These are phyloP conservation scores for Podaxis sp. DNA, from an alignment of 768 basidiomycete genomes.

Conservation along the genomic window DNA sequence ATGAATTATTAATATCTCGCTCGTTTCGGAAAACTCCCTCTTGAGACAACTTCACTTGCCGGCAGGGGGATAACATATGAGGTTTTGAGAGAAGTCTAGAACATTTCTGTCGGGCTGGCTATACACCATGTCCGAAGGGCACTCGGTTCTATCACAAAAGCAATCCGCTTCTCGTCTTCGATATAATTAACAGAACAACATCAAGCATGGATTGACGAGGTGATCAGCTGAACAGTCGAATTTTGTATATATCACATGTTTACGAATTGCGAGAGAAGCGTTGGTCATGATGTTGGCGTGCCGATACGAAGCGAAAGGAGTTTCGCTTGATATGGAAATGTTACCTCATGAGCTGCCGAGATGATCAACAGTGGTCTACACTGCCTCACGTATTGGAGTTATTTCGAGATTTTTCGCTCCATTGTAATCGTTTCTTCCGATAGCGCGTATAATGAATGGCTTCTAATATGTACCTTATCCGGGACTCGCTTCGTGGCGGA, in stretches of 20 bases:
- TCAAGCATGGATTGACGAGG: constrained; percentile 2
- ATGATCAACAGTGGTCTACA: neutral
- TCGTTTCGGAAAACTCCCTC: neutral
- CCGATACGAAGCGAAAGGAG: neutral
- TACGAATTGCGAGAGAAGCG: neutral
- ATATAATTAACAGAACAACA: neutral
- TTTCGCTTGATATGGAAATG: neutral
- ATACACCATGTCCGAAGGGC: neutral
- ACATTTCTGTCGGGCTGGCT: neutral
- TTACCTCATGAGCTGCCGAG: neutral
- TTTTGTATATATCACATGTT: neutral
- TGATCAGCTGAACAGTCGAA: neutral
- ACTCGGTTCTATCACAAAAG: no score
- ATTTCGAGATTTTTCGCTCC: neutral
- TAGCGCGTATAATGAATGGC: neutral
- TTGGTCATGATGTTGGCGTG: neutral
- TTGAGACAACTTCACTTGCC: neutral
- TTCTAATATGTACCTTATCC: neutral
- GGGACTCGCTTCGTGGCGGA: neutral
- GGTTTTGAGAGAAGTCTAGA: neutral
- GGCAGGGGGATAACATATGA: neutral
- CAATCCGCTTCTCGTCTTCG: neutral
- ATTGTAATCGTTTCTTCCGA: neutral
- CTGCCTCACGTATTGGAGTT: neutral
- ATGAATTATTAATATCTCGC: neutral